phyloP scores from a whole-genome alignment of 2,329 filamentous ascomycete species.

The Colletotrichum tabaci region DNA sequence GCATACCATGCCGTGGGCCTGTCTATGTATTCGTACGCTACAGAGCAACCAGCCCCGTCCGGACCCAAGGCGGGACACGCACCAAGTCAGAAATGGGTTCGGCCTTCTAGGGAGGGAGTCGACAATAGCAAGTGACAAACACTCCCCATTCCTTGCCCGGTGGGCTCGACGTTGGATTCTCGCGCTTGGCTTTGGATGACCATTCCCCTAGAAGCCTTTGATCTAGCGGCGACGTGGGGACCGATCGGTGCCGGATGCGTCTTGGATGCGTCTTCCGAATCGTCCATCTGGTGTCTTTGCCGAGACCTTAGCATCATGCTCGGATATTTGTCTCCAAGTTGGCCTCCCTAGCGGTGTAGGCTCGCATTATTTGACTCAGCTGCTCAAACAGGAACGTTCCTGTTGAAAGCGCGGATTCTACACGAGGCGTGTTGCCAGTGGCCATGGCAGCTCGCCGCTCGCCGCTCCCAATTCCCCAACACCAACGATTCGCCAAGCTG shows the following conservation, averaged over 20 bases:
- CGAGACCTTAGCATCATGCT: slow-evolving; percentile 29
- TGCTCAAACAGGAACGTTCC: slow-evolving; percentile 36
- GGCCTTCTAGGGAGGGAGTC: background rate
- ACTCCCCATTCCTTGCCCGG: background rate
- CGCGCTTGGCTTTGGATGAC: background rate
- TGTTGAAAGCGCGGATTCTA: slow-evolving; percentile 32
- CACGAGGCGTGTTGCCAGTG: slow-evolving; percentile 38
- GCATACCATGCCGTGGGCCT: slow-evolving; percentile 16
- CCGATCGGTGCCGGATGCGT: slow-evolving; percentile 21
- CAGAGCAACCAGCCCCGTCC: background rate
- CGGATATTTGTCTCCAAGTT: slow-evolving; percentile 28
- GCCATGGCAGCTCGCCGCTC: slow-evolving; percentile 9
- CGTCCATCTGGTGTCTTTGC: slow-evolving; percentile 38
- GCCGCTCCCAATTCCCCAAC: slow-evolving; percentile 22
- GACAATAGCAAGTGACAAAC: background rate
- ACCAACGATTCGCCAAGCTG: slow-evolving; percentile 30
- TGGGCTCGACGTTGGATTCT: background rate
- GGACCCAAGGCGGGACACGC: slow-evolving; percentile 1
- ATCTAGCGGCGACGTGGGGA: slow-evolving; percentile 24
- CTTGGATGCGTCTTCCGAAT: slow-evolving; percentile 31
- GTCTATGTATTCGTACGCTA: background rate
- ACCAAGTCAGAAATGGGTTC: slow-evolving; percentile 1
- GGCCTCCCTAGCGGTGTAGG: slow-evolving; percentile 40
- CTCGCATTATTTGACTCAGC: slow-evolving; percentile 33
- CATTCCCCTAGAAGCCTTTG: slow-evolving; percentile 10